A percentile compares a stretch with the other conserved stretches of the same genome.
Evolutionary conservation across 2,329 filamentous ascomycete genomes (phyloP).

Genomic region (Sporothrix brunneoviolacea): DNA sequence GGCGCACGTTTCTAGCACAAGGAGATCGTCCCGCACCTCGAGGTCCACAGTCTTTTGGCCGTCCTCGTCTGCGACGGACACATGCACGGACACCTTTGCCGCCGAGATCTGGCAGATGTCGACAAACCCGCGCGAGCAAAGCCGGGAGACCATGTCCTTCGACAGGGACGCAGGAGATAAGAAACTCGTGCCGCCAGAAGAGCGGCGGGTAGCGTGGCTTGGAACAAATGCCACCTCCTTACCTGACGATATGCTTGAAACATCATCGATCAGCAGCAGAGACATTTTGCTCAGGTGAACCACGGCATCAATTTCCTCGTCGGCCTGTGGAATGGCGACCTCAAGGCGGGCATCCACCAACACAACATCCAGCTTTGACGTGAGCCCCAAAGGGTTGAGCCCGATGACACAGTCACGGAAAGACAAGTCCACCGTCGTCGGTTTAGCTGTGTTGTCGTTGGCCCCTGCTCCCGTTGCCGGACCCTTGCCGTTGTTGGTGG

Average conservation of each 20-base stretch:
- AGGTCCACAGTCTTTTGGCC: slow-evolving; percentile 66
- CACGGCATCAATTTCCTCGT: slow-evolving; percentile 55
- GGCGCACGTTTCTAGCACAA: slow-evolving; percentile 90
- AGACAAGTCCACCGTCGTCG: slow-evolving; percentile 64
- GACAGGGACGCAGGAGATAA: slow-evolving; percentile 25
- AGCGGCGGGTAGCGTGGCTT: slow-evolving; percentile 15
- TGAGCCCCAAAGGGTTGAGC: slow-evolving; percentile 68
- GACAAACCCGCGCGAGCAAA: slow-evolving; percentile 68
- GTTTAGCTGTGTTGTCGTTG: slow-evolving; percentile 35
- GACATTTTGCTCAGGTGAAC: slow-evolving; percentile 73
- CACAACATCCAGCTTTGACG: slow-evolving; percentile 71
- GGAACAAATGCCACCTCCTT: slow-evolving; percentile 33
- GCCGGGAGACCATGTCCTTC: slow-evolving; percentile 46
- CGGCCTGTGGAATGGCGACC: slow-evolving; percentile 55
- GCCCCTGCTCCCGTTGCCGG: neutral
- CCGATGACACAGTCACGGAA: slow-evolving; percentile 77
- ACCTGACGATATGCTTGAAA: slow-evolving; percentile 35
- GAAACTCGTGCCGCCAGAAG: slow-evolving; percentile 19
- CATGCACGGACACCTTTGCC: slow-evolving; percentile 60
- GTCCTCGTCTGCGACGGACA: slow-evolving; percentile 44
- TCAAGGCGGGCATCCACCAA: slow-evolving; percentile 70
- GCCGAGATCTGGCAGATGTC: slow-evolving; percentile 82
- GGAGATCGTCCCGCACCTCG: slow-evolving; percentile 74
- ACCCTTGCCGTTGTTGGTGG: slow-evolving; percentile 20
- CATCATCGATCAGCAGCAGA: slow-evolving; percentile 75